phyloP scores from a whole-genome alignment of 345 rosid species.

The Salix caprea region DNA sequence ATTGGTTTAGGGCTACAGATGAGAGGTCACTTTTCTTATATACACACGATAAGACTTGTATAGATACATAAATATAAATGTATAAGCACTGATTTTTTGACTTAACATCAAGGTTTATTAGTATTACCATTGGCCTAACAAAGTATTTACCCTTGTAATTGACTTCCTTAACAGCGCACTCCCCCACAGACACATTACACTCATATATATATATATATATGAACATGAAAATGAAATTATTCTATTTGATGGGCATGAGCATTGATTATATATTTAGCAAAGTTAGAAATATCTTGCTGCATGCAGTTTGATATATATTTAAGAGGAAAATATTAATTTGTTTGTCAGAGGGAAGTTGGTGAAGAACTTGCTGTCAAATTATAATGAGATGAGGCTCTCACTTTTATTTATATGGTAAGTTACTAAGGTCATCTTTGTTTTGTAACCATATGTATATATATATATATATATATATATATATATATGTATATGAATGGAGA shows the following conservation, averaged over 20 bases:
- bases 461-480: neutral
- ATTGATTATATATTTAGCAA: neutral
- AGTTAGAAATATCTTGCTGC: constrained; percentile 5
- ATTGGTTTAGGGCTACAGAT: constrained; percentile 15
- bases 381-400: neutral
- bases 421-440: neutral
- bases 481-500: neutral
- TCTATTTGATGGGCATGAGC: neutral
- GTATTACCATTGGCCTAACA: too few species aligned
- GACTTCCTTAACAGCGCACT: neutral
- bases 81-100: neutral
- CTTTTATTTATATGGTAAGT: neutral
- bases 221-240: neutral
- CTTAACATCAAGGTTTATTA: neutral
- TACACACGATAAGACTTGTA: neutral
- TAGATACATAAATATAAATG: neutral
- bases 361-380: constrained; percentile 7
- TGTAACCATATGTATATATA: neutral
- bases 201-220: neutral
- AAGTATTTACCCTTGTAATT: neutral
- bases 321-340: constrained; percentile 3
- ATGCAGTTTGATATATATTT: constrained; percentile 1
- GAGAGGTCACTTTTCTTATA: constrained; percentile 6
- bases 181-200: neutral
- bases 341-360: constrained; percentile 13